Conservation (phyloP, 441 rosid genomes). For the Geranium incanum region DNA sequence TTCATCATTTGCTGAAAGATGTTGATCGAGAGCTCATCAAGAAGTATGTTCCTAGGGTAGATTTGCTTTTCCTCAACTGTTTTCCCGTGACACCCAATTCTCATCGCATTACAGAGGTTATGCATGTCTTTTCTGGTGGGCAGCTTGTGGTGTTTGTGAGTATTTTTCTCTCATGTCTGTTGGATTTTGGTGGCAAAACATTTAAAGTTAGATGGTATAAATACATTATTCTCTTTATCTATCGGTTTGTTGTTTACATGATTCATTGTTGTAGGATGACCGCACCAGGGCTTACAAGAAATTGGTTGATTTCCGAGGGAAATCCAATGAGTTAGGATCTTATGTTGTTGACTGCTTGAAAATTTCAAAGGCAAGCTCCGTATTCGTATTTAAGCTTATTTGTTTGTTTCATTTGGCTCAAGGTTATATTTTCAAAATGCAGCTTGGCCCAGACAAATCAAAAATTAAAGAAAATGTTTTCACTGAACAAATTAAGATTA, state of each 20-base stretch:
- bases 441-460: slow-evolving; percentile 58
- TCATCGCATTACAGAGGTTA: slow-evolving; percentile 77
- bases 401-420: slow-evolving; percentile 14
- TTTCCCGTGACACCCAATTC: slow-evolving; percentile 87
- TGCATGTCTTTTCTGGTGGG: slow-evolving; percentile 20
- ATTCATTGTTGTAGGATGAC: slow-evolving; percentile 51
- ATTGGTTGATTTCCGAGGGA: slow-evolving; percentile 70
- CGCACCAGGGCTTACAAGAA: slow-evolving; percentile 73
- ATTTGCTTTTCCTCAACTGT: slow-evolving; percentile 42
- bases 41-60: slow-evolving; percentile 37
- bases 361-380: slow-evolving; percentile 67
- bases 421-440: slow-evolving; percentile 23
- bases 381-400: background rate
- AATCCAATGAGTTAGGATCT: slow-evolving; percentile 56
- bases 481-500: slow-evolving; percentile 33
- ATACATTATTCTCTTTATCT: background rate
- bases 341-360: slow-evolving; percentile 71
- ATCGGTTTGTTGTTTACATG: slow-evolving; percentile 8
- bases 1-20: slow-evolving; percentile 42
- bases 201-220: background rate
- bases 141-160: slow-evolving; percentile 63
- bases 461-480: slow-evolving; percentile 36
- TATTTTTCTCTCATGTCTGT: slow-evolving; percentile 11
- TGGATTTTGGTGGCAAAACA: background rate
- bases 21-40: slow-evolving; percentile 53